Evolutionary conservation across 2,329 filamentous ascomycete genomes (phyloP).

Genomic region (Thelonectria discophora): DNA sequence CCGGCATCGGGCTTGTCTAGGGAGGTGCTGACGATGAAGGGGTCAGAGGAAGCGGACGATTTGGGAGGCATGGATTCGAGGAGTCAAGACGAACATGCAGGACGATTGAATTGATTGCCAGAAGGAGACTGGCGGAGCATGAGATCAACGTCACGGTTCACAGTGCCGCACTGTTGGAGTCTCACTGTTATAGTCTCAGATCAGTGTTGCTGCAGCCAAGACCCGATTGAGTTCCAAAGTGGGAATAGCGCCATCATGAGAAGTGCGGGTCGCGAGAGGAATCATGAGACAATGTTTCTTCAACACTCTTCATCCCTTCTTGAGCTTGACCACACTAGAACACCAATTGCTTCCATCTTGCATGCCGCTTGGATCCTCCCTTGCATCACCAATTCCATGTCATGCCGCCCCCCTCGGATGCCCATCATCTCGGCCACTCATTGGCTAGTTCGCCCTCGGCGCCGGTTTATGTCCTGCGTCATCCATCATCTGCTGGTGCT

Average conservation of each 20-base stretch:
- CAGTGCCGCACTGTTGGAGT: too few species aligned
- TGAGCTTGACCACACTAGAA: background rate
- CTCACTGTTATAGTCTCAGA: too few species aligned
- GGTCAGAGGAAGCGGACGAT: background rate
- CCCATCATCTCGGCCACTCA: background rate
- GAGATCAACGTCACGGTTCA: background rate
- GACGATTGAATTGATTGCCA: background rate
- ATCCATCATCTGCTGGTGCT: too few species aligned
- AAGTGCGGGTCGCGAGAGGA: background rate
- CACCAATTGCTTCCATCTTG: background rate
- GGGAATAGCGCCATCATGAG: slow-evolving; percentile 8
- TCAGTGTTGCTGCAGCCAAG: slow-evolving; percentile 14
- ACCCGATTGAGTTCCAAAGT: slow-evolving; percentile 20
- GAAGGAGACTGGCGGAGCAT: background rate
- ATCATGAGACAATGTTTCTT: background rate
- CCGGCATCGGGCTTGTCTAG: slow-evolving; percentile 32
- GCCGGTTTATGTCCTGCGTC: too few species aligned
- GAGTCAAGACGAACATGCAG: background rate
- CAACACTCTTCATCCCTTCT: background rate
- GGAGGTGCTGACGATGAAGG: slow-evolving; percentile 35
- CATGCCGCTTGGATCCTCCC: background rate
- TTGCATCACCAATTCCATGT: background rate
- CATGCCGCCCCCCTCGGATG: too few species aligned
- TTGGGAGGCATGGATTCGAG: background rate
- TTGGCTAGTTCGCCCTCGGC: background rate